Base-by-base conservation (phyloP, 2,329 filamentous ascomycete genomes). In the Trichoderma cornu-damae region DNA sequence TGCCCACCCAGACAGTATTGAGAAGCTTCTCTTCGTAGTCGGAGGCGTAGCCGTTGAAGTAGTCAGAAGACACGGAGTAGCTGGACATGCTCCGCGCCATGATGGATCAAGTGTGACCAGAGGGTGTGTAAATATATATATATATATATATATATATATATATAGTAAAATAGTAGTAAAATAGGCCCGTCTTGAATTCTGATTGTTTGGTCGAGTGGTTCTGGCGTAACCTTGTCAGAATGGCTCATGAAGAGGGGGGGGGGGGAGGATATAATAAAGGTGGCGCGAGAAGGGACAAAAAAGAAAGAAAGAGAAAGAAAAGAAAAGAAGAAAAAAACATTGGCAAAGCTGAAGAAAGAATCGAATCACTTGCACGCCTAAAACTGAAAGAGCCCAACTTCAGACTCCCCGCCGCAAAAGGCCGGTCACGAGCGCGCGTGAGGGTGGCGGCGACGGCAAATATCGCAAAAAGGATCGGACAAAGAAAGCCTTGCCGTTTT, bases 1-100 rank as follows among this genome's bases (percentile, higher is more conserved):
- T 71, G 38, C 73, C 72, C 47, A 79, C 70, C 75, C 77, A 79
- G 47, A 79, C 63, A 32, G 70, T 68, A 68, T 79, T 78, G 46
- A 79, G 67, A 32, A 78, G 69, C 50, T 67, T 65, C 57, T 72
- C 69, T 58, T 75, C 69, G 59, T 71, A 63, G 53, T 67, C 68
- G 40, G 65, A 66, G 61, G 48, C 67, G 64, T 59, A 67, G 64
- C 57, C 63, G 64, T 66, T 65, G 62, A 65, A 62, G 60, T 66
- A 67, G 61, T 61, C 59, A 22, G 61, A 46, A 20, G 51, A 38
- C 34, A 59, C 46, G 57, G 57, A 34, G 46, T 49, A 59, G 40
- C 49, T 40, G 6, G 50, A 49, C 51, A 58, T 58, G 49, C 57
- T 28, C 42, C 58, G 40, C 28, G 51, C 46, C 58, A 59, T 59